Evolutionary conservation across 2,329 filamentous ascomycete genomes (phyloP).

Genomic region (Arthrobotrys conoides): DNA sequence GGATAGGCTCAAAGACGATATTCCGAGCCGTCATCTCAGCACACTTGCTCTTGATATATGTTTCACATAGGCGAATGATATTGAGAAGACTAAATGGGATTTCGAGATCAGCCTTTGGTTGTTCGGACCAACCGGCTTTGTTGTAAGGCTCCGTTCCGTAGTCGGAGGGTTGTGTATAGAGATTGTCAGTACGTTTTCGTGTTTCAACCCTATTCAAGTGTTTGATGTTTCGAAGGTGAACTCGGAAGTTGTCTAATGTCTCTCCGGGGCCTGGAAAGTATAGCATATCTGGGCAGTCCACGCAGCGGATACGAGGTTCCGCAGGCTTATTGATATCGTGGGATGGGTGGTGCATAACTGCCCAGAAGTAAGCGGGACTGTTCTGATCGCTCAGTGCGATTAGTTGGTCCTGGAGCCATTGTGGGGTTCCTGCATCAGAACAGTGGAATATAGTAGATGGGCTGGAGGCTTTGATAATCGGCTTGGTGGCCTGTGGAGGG

Average conservation of each 20-base stretch:
- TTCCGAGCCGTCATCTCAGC: conserved; percentile 51
- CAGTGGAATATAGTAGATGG: background rate
- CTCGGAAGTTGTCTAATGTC: conserved; percentile 33
- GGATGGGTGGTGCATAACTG: conserved; percentile 49
- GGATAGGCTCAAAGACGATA: conserved; percentile 55
- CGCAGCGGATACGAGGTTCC: conserved; percentile 54
- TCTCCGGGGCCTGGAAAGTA: conserved; percentile 52
- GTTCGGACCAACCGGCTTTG: background rate
- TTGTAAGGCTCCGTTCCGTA: background rate
- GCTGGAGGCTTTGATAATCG: background rate
- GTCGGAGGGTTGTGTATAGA: background rate
- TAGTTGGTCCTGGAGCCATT: conserved; percentile 33
- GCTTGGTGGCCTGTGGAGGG: too few relatives aligned
- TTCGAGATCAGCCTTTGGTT: background rate
- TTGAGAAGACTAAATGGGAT: conserved; percentile 34
- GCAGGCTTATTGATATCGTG: conserved; percentile 22
- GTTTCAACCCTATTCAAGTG: conserved; percentile 34
- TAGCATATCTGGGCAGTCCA: conserved; percentile 55
- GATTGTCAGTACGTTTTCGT: conserved; percentile 19
- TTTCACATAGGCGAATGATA: conserved; percentile 49
- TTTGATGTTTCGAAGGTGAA: conserved; percentile 44
- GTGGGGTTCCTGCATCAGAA: conserved; percentile 17
- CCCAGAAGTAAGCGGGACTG: conserved; percentile 46
- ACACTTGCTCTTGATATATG: conserved; percentile 48
- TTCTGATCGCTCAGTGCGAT: background rate